These are phyloP conservation scores for Cercospora janseana DNA, from an alignment of 2,329 filamentous ascomycete genomes.

Conservation along the genomic window DNA sequence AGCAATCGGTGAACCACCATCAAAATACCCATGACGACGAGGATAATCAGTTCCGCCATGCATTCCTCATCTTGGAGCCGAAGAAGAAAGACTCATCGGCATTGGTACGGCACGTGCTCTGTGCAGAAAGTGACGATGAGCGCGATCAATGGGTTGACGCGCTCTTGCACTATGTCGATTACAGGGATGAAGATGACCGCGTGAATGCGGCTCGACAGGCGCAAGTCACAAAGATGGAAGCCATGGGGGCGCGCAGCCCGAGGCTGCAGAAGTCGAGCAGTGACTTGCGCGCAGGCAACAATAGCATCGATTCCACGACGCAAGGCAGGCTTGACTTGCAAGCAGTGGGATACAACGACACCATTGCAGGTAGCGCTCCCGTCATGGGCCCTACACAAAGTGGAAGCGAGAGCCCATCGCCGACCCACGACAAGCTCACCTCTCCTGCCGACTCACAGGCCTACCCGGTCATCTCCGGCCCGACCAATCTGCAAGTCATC, in stretches of 20 bases:
- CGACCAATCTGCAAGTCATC: conserved; percentile 80
- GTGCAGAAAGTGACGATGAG: conserved; percentile 90
- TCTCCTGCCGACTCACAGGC: conserved; percentile 32
- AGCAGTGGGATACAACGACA: conserved; percentile 55
- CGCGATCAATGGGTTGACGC: conserved; percentile 92
- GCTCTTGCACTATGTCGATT: conserved; percentile 84
- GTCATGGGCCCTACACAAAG: conserved; percentile 43
- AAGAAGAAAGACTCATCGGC: conserved; percentile 92
- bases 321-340: conserved; percentile 30
- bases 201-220: conserved; percentile 24
- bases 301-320: conserved; percentile 6
- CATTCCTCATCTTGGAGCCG: conserved; percentile 89
- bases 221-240: conserved; percentile 29
- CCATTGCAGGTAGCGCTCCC: conserved; percentile 57
- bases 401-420: conserved; percentile 34
- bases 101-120: conserved; percentile 88
- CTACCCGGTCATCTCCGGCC: conserved; percentile 67
- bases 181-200: conserved; percentile 58
- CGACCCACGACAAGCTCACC: conserved; percentile 39
- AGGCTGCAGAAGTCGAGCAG: conserved; percentile 40
- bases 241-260: conserved; percentile 33
- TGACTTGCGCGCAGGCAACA: conserved; percentile 33
- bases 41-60: conserved; percentile 94
- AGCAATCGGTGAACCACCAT: conserved; percentile 73
- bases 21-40: conserved; percentile 62